Evolutionary conservation across 306 rosid genomes (phyloP).

Genomic region (peach (Prunus persica)): DNA sequence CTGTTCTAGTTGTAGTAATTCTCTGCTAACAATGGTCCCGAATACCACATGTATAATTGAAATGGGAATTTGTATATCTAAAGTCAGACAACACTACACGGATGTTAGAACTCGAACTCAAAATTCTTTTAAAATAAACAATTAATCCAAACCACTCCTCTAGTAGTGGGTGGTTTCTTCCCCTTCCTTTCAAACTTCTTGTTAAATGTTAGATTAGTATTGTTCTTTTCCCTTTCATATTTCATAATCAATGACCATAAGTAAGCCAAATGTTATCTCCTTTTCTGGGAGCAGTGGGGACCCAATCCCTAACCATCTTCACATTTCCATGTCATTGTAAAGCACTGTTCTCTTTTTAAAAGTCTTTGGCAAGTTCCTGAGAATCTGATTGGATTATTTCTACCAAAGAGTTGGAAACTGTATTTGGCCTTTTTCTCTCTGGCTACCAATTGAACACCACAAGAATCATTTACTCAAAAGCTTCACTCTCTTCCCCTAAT

Average conservation of each 20-base stretch:
- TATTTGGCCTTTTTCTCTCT: not conserved
- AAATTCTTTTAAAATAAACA: too few species aligned
- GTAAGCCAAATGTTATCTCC: not conserved
- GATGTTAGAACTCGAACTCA: rapidly evolving
- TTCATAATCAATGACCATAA: not conserved
- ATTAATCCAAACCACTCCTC: too few species aligned
- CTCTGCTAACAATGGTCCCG: too few species aligned
- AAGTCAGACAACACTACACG: too few species aligned
- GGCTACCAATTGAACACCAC: not conserved
- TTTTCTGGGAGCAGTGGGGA: not conserved
- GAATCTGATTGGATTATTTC: not conserved
- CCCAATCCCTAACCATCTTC: not conserved
- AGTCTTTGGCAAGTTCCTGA: not conserved
- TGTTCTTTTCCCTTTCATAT: not conserved
- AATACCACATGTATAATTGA: too few species aligned
- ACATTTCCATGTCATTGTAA: not conserved
- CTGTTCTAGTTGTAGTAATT: too few species aligned
- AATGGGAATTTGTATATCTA: too few species aligned
- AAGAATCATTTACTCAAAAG: conserved; percentile 3
- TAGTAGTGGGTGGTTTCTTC: too few species aligned
- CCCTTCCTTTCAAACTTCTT: too few species aligned
- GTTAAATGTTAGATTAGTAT: not conserved
- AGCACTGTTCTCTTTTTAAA: not conserved
- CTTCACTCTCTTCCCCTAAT: not conserved
- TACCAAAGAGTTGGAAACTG: not conserved